Evolutionary conservation across 768 basidiomycete species (phyloP), one percentile per base, ranked within the genome.

Genomic region (Mrakia blollopis): DNA sequence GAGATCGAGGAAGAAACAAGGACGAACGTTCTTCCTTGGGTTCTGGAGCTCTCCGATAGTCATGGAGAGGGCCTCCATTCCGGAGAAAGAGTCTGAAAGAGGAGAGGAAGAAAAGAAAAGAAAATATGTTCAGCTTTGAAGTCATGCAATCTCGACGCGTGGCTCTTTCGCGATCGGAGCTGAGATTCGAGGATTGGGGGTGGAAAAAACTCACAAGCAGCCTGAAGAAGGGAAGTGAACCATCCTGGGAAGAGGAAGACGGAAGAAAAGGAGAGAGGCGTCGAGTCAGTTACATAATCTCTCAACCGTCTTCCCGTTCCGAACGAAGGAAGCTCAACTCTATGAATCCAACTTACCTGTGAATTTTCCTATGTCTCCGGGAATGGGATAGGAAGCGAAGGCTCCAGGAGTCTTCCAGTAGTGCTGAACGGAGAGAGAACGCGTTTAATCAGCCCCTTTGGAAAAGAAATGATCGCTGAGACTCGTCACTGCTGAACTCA

Each of bases 31-130:
- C 41, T 89, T 89, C 50, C 91, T 88, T 9, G 93, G 92, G 81
- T 87, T 91, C 81, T 88, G 86, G 0, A 91, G 90, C 83, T 94
- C 92, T 0, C 89, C 91, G n/a, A 91, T 91, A 37, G 90, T 88
- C 74, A 90, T 90, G 71, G 61, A 79, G n/a, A 76, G 89, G 54
- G 91, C 84, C 81, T 93, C 91, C 85, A 92, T 88, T 54, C 89
- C 91, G 80, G 91, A 88, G 85, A 89, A 90, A 8, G 91, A 91
- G 86, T 91, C n/a, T 16, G 35, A n/a, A 21, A 30, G 44, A 21
- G 6, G 41, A 30, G 7, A 16, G n/a, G 16, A 39, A 35, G 11
- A 16, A 30, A 23, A 39, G 18, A 23, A 30, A 54, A 32, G n/a
- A 57, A 25, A 28, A 70, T 32, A 35, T 47, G 18, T 25, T n/a